Evolutionary conservation across 2,329 filamentous ascomycete species (phyloP).

Genomic region (Ophiocordyceps polyrhachis-furcata): DNA sequence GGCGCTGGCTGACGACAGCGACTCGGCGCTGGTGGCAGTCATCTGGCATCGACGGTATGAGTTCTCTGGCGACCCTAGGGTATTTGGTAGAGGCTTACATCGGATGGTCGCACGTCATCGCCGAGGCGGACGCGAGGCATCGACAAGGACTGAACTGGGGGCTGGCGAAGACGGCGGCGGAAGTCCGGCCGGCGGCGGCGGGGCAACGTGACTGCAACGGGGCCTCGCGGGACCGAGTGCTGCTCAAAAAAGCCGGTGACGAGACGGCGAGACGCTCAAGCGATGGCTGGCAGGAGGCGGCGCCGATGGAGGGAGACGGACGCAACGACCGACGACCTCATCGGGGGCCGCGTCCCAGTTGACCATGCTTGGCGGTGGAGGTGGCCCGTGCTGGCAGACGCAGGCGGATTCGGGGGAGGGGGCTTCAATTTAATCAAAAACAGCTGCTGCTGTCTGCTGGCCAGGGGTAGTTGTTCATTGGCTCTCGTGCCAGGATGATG

Average conservation of each 20-base stretch:
- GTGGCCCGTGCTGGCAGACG: constrained; percentile 1
- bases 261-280: neutral
- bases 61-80: constrained; percentile 1
- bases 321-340: constrained; percentile 12
- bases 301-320: constrained; percentile 5
- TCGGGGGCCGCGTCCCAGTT: constrained; percentile 2
- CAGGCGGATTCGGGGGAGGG: constrained; percentile 1
- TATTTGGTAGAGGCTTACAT: constrained; percentile 2
- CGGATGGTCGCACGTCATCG: constrained; percentile 3
- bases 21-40: constrained; percentile 22
- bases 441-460: neutral
- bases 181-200: constrained; percentile 4
- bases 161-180: neutral
- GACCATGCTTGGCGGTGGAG: constrained; percentile 1
- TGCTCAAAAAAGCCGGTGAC: neutral
- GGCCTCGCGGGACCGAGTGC: constrained; percentile 6
- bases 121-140: constrained; percentile 1
- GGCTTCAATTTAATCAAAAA: neutral
- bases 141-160: neutral
- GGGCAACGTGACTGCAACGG: constrained; percentile 10
- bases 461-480: neutral
- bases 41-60: constrained; percentile 9
- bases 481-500: neutral
- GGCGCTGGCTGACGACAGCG: constrained; percentile 26
- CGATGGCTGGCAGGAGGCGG: neutral